A percentile compares a stretch with the other conserved stretches of the same genome.
Conservation (phyloP, 805 yeast species). For the Kuraishia hungarica region DNA sequence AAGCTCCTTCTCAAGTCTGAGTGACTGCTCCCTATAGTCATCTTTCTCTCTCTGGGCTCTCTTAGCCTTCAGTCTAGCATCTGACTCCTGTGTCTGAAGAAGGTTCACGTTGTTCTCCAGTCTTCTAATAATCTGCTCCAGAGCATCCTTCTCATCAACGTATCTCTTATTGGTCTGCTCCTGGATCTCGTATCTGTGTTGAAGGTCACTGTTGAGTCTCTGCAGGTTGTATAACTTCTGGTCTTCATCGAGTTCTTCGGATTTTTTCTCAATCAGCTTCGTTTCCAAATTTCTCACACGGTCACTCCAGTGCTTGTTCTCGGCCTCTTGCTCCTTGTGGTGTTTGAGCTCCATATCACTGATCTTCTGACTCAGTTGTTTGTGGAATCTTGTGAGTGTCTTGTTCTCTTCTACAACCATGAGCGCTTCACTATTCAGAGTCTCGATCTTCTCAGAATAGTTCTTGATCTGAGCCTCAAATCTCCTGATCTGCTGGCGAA, state of each 20-base stretch:
- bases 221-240: constrained; percentile 42
- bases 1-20: constrained; percentile 48
- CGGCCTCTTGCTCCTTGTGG: constrained; percentile 41
- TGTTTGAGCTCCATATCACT: constrained; percentile 38
- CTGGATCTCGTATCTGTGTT: constrained; percentile 43
- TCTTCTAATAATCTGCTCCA: constrained; percentile 40
- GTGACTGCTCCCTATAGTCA: constrained; percentile 43
- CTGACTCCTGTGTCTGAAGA: constrained; percentile 35
- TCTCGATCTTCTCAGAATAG: constrained; percentile 19
- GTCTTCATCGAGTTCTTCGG: constrained; percentile 40
- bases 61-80: constrained; percentile 31
- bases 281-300: constrained; percentile 46
- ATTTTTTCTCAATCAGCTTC: constrained; percentile 37
- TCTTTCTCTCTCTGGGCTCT: constrained; percentile 49
- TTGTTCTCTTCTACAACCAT: constrained; percentile 61
- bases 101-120: constrained; percentile 33
- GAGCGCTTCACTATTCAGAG: constrained; percentile 42
- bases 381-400: constrained; percentile 46
- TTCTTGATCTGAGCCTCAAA: constrained; percentile 14
- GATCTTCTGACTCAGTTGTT: constrained; percentile 37
- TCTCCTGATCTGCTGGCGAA: constrained; percentile 21
- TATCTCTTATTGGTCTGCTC: constrained; percentile 39
- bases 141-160: constrained; percentile 49
- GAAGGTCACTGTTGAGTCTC: constrained; percentile 45
- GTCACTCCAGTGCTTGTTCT: constrained; percentile 46